Conservation (phyloP, 2,329 filamentous ascomycete species). For the Eutypa lata region DNA sequence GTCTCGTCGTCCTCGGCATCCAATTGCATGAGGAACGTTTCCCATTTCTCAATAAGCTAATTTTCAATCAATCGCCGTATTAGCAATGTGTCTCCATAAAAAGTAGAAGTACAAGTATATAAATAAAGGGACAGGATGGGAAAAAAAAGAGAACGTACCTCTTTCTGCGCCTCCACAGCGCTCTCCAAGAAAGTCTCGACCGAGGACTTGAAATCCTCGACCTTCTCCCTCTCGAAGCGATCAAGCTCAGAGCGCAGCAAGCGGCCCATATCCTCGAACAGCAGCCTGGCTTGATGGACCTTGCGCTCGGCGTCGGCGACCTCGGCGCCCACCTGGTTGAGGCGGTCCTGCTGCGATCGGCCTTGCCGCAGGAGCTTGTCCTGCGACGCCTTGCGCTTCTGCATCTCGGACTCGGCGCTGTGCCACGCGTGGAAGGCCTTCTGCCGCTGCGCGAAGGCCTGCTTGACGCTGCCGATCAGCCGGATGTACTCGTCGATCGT, state of each 20-base stretch:
- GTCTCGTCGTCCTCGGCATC: conserved; percentile 87
- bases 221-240: conserved; percentile 93
- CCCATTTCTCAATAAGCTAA: conserved; percentile 88
- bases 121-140: too few relatives aligned
- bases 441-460: conserved; percentile 86
- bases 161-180: conserved; percentile 96
- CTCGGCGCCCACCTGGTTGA: conserved; percentile 89
- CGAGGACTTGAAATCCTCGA: conserved; percentile 97
- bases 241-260: conserved; percentile 90
- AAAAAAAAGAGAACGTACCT: conserved; percentile 56
- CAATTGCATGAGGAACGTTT: conserved; percentile 94
- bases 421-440: conserved; percentile 97
- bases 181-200: conserved; percentile 98
- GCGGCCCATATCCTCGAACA: conserved; percentile 97
- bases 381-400: conserved; percentile 83
- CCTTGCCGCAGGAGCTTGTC: conserved; percentile 95
- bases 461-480: conserved; percentile 91
- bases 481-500: conserved; percentile 98
- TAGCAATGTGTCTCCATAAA: too few relatives aligned
- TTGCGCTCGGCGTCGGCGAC: conserved; percentile 93
- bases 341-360: conserved; percentile 89
- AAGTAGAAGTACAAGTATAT: too few relatives aligned
- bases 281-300: conserved; percentile 80
- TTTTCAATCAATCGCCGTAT: too few relatives aligned
- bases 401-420: conserved; percentile 80